Evolutionary conservation across 2,329 filamentous ascomycete genomes (phyloP).

Genomic region (Neonectria punicea): DNA sequence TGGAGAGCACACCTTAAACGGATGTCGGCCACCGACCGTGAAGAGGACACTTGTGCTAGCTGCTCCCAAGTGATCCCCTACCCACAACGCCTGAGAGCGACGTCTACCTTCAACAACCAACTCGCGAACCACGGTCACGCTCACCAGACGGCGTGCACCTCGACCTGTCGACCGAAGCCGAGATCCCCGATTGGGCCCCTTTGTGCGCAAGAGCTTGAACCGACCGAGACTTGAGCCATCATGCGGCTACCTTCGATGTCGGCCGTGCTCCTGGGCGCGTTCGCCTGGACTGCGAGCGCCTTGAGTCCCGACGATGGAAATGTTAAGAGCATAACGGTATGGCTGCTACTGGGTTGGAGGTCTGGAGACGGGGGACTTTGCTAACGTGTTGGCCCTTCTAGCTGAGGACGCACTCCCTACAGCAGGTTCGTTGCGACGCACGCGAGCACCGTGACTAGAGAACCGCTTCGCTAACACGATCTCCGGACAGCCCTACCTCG

Average conservation of each 20-base stretch:
- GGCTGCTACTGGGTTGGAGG: constrained; percentile 30
- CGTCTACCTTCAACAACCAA: constrained; percentile 32
- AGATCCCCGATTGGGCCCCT: constrained; percentile 33
- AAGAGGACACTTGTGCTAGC: constrained; percentile 48
- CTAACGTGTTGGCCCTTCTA: constrained; percentile 52
- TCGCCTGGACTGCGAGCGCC: constrained; percentile 62
- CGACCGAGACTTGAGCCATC: constrained; percentile 36
- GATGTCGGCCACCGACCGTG: constrained; percentile 29
- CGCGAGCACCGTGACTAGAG: constrained; percentile 31
- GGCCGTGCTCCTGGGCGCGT: constrained; percentile 60
- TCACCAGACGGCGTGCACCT: constrained; percentile 34
- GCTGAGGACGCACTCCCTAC: constrained; percentile 88
- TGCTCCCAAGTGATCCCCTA: constrained; percentile 37
- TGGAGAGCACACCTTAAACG: constrained; percentile 40
- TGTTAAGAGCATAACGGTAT: constrained; percentile 63
- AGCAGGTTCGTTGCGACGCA: constrained; percentile 69
- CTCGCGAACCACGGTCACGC: constrained; percentile 27
- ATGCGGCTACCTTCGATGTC: constrained; percentile 62
- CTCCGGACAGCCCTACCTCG: constrained; percentile 82
- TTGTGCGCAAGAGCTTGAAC: constrained; percentile 26
- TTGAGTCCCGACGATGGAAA: constrained; percentile 59
- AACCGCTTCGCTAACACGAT: constrained; percentile 36
- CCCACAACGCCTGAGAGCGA: constrained; percentile 39
- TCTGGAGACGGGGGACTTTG: constrained; percentile 12
- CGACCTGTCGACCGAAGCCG: constrained; percentile 29